Conservation (phyloP, 306 rosid species). For the Notholithocarpus densiflorus region DNA sequence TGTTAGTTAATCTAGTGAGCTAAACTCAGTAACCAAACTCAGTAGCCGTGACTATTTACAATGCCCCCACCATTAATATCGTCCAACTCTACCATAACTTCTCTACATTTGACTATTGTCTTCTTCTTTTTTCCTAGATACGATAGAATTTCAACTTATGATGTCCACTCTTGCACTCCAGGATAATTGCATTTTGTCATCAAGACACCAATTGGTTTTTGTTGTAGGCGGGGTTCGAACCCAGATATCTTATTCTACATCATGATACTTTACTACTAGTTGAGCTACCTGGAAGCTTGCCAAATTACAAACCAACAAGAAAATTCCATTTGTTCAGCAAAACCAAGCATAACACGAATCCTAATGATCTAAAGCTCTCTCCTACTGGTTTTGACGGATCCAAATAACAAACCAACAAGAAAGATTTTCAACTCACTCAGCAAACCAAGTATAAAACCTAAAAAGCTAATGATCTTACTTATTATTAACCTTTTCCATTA, state of each 20-base stretch:
- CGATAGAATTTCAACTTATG: too few relatives aligned
- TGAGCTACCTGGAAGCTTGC: not conserved
- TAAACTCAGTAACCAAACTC: not conserved
- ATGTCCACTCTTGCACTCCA: too few relatives aligned
- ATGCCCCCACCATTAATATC: not conserved
- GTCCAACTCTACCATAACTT: not conserved
- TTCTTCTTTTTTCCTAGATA: too few relatives aligned
- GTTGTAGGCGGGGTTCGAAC: accelerated
- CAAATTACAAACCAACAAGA: too few relatives aligned
- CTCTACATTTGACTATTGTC: not conserved
- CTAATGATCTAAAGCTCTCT: not conserved
- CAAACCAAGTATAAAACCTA: not conserved
- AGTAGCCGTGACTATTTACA: not conserved
- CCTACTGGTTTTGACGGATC: not conserved
- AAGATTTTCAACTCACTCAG: not conserved
- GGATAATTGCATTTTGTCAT: too few relatives aligned
- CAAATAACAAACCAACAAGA: not conserved
- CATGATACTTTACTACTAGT: too few relatives aligned
- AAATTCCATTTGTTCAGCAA: not conserved
- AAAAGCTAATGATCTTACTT: not conserved
- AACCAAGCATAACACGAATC: not conserved
- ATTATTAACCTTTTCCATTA: too few relatives aligned
- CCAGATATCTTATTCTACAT: too few relatives aligned
- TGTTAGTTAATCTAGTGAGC: not conserved
- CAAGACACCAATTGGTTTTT: too few relatives aligned